These are phyloP conservation scores for Senecio squalidus DNA, from an alignment of 140 eudicot species.

Conservation along the genomic window DNA sequence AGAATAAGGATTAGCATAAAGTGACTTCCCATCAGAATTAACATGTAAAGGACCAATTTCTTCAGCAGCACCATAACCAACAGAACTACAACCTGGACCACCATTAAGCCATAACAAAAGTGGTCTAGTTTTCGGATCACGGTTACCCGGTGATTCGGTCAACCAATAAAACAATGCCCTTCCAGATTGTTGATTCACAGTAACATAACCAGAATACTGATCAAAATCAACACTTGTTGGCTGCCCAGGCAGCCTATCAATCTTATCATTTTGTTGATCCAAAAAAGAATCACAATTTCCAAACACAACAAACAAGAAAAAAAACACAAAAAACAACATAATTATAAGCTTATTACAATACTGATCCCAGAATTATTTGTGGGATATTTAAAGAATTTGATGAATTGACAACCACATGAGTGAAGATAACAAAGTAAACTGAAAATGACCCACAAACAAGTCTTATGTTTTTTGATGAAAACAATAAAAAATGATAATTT, in stretches of 20 bases:
- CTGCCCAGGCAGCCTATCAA: conserved; percentile 77
- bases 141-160: conserved; percentile 64
- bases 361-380: conserved; percentile 30
- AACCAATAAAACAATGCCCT: conserved; percentile 93
- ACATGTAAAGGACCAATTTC: conserved; percentile 92
- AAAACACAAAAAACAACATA: conserved; percentile 20
- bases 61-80: conserved; percentile 99
- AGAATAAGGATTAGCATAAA: conserved; percentile 67
- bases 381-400: conserved; percentile 19
- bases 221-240: conserved; percentile 67
- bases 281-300: conserved; percentile 41
- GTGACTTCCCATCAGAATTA: conserved; percentile 74
- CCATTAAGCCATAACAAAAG: conserved; percentile 98
- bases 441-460: conserved; percentile 26
- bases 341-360: conserved; percentile 21
- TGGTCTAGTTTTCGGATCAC: conserved; percentile 69
- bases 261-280: conserved; percentile 74
- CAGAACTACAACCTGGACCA: conserved; percentile 99
- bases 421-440: conserved; percentile 13
- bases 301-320: conserved; percentile 29
- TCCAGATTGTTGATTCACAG: conserved; percentile 73
- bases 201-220: conserved; percentile 92
- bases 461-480: conserved; percentile 11
- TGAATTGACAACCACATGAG: conserved; percentile 25
- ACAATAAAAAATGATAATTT: conserved; percentile 20